Base-by-base conservation (phyloP, 495 filamentous ascomycete genomes). In the Annulohypoxylon stygium region DNA sequence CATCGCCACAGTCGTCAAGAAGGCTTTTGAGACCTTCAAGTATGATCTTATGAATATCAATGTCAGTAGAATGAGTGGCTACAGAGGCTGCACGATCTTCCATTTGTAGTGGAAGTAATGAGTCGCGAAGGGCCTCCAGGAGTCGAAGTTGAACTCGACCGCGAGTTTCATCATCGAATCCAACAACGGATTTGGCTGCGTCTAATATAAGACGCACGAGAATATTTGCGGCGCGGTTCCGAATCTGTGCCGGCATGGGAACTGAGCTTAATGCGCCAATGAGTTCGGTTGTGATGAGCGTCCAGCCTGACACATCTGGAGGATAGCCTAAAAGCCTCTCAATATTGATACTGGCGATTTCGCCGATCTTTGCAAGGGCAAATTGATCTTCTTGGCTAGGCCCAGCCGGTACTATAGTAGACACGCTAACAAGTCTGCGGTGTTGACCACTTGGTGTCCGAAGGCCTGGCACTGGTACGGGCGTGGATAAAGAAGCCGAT, bases 1-100 rank as follows among this genome's bases (percentile, higher is more conserved):
- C 86, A 71, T 98, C 96, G 1, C 95, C 96, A 75, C 91, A 95
- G 66, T 95, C 92, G 74, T 98, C 96, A 6, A 99, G 83, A 16
- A 97, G 89, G 63, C 86, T 87, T 73, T 92, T 92, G 26, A 99
- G 82, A 2, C 91, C 90, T 63, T 97, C 94, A 18, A 99, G 83
- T 37, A 92, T 88, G 64, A 92, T 89, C 63, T 89, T 89, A 78
- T 98, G 96, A 14, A 97, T 92, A 36, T 97, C 93, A 20, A 92
- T 79, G 72, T 97, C 91, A 2, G 88, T 88, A 0, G 85, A 80
- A 53, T 86, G 85, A 1, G 81, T 85, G n/a, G 84, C 80, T 4
- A 90, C 84, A 5, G 86, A 86, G 5, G 80, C 76, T 7, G 82
- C 81, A 5, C 85, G 81, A 43, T 86, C 81, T 41, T 81, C 75